Base-by-base conservation (phyloP, 805 yeast species). In the Zygotorulaspora chibaensis region DNA sequence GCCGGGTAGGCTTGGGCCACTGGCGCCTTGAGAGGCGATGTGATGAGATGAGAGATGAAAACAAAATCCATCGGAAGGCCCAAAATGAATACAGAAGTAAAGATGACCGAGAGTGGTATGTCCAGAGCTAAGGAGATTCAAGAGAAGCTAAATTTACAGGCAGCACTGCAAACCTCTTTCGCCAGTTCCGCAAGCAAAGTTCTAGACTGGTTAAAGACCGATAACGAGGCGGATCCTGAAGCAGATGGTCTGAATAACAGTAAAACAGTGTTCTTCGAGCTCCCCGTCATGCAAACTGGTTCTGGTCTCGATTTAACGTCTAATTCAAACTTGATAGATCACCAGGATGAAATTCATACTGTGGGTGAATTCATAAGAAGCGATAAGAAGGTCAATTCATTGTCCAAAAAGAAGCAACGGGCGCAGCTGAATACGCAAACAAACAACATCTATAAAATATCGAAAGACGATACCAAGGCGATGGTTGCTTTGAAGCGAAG, bases 341-440 rank as follows among this genome's bases (percentile, higher is more conserved):
- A 31, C 12, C 40, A 41, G n/a, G 50, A 36, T 11, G 70, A 63
- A 40, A 64, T 66, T 8, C 57, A 60, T 20, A 66, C 70, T 7
- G 58, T 66, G 9, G 70, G 70, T 15, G 68, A 66, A 42, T 66
- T 66, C 36, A 56, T 66, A 8, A 47, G 56, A 12, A 59, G 66
- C 36, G 64, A 65, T 37, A 64, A 65, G 48, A 65, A 63, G 31
- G 51, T 66, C 2, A 55, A 55, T 13, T 52, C 67, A 2, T 43
- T 66, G 17, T 51, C 66, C 1, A 66, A 64, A 43, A 63, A 62
- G 52, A 64, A 56, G 47, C 56, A 54, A 16, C 43, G 45, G 49
- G 39, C 46, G 35, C 36, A 33, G 35, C 38, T 40, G 33, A 12
- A 40, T 26, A 8, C 48, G 7, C 43, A 38, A 27, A 43, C 46